A percentile compares a stretch with the other conserved stretches of the same genome.
Conservation (phyloP, 306 rosid genomes). For the Psophocarpus tetragonolobus region DNA sequence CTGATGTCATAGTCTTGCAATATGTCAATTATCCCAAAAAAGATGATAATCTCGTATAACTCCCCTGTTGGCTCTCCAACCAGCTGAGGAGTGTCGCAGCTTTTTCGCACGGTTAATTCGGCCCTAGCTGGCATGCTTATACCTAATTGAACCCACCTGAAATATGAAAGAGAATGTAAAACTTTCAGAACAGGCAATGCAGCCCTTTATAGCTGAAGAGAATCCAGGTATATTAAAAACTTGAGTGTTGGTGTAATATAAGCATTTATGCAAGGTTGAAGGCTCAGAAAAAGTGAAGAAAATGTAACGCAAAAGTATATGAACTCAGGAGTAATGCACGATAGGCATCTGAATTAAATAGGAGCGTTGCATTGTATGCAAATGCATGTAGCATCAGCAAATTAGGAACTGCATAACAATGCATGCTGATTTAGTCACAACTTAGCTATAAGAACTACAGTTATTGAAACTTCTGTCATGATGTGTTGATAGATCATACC, state of each 20-base stretch:
- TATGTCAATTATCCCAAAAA: slow-evolving; percentile 90
- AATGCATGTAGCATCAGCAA: not conserved
- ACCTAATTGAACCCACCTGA: slow-evolving; percentile 81
- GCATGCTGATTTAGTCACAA: slow-evolving; percentile 7
- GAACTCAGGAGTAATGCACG: slow-evolving; percentile 3
- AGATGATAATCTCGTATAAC: slow-evolving; percentile 66
- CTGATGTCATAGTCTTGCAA: slow-evolving; percentile 94
- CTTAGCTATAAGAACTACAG: slow-evolving; percentile 25
- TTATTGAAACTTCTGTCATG: not conserved
- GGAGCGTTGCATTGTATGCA: not conserved
- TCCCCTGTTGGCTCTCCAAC: slow-evolving; percentile 96
- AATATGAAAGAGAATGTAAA: slow-evolving; percentile 1
- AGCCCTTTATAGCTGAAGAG: not conserved
- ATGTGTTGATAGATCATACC: slow-evolving; percentile 52
- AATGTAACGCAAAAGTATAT: not conserved
- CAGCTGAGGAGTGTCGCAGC: slow-evolving; percentile 70
- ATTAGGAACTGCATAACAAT: slow-evolving; percentile 18
- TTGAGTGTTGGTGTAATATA: not conserved
- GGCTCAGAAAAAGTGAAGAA: not conserved
- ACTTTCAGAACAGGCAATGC: slow-evolving; percentile 6
- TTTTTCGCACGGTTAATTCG: slow-evolving; percentile 64
- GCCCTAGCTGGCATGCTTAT: slow-evolving; percentile 85
- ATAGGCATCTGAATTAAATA: not conserved
- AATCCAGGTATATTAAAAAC: slow-evolving; percentile 8
- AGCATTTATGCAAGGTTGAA: not conserved